Percentiles rank a stretch among this genome's conserved stretches.
Evolutionary conservation across 306 rosid genomes (phyloP).

Genomic region (Glycine tomentella): DNA sequence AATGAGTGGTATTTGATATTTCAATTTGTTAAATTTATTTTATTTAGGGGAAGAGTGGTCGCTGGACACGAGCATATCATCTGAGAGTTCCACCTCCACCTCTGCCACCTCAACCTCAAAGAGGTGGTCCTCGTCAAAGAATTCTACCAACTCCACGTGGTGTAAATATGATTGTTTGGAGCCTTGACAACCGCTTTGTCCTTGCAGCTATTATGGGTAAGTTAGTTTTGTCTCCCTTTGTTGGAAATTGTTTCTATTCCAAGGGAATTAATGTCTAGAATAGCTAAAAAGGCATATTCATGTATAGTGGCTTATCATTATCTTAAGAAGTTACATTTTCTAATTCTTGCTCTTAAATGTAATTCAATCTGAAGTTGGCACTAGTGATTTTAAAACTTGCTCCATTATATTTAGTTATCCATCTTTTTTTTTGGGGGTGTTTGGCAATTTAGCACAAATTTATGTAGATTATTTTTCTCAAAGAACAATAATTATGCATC

Average conservation of each 20-base stretch:
- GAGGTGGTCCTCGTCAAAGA: conserved; percentile 98
- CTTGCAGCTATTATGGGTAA: conserved; percentile 99
- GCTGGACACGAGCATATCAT: conserved; percentile 98
- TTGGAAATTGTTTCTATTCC: background rate
- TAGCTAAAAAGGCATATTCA: background rate
- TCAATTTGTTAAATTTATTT: conserved; percentile 38
- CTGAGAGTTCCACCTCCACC: conserved; percentile 99
- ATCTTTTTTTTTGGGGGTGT: background rate
- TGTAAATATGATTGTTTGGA: conserved; percentile 99
- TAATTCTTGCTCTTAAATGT: background rate
- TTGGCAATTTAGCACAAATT: conserved; percentile 4
- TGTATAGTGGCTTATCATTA: background rate
- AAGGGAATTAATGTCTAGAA: background rate
- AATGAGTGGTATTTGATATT: background rate
- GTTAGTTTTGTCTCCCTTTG: conserved; percentile 39
- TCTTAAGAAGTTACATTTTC: background rate
- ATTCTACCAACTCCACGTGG: conserved; percentile 99
- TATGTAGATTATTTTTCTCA: background rate
- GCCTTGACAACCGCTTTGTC: conserved; percentile 98
- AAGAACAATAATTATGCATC: background rate
- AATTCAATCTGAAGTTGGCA: background rate
- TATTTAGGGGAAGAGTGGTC: conserved; percentile 86
- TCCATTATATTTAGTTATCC: background rate
- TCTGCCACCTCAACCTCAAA: conserved; percentile 89
- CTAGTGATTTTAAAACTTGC: background rate